A percentile compares a stretch with the other conserved stretches of the same genome.
Conservation (phyloP, 2,329 filamentous ascomycete species). For the Microascus cirrosus region DNA sequence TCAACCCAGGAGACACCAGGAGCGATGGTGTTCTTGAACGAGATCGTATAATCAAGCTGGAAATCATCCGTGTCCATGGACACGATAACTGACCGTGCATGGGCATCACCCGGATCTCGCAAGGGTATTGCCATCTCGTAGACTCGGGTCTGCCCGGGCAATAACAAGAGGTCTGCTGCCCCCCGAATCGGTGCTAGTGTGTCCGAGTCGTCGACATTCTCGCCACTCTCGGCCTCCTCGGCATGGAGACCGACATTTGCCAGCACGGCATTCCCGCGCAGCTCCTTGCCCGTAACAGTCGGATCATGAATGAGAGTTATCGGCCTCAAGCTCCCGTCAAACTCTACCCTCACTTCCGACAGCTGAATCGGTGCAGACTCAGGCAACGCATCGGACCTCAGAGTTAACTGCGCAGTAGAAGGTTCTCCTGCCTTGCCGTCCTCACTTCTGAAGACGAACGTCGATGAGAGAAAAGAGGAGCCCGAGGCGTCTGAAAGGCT, state of each 20-base stretch:
- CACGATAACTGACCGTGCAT: constrained; percentile 52
- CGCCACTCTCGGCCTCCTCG: constrained; percentile 6
- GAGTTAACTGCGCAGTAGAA: constrained; percentile 43
- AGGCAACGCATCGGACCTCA: constrained; percentile 44
- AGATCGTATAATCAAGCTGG: constrained; percentile 54
- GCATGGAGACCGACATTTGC: constrained; percentile 15
- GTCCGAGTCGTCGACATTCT: constrained; percentile 14
- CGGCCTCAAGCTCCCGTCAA: constrained; percentile 45
- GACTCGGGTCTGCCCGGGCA: constrained; percentile 55
- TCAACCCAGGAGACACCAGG: constrained; percentile 38
- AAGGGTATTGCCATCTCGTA: constrained; percentile 63
- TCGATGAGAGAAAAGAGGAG: constrained; percentile 40
- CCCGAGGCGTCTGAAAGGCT: constrained; percentile 37
- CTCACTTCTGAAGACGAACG: constrained; percentile 46
- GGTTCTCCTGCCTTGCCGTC: constrained; percentile 51
- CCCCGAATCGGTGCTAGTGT: constrained; percentile 5
- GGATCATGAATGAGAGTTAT: constrained; percentile 37
- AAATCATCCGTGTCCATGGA: constrained; percentile 55
- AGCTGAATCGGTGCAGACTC: constrained; percentile 40
- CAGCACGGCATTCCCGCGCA: constrained; percentile 13
- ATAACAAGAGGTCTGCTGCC: constrained; percentile 7
- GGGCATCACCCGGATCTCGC: constrained; percentile 71
- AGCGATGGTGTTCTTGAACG: constrained; percentile 27
- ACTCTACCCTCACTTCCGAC: constrained; percentile 38
- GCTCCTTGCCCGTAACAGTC: constrained; percentile 6